Base-by-base conservation (phyloP, 495 filamentous ascomycete genomes). In the Penicilliopsis zonata region DNA sequence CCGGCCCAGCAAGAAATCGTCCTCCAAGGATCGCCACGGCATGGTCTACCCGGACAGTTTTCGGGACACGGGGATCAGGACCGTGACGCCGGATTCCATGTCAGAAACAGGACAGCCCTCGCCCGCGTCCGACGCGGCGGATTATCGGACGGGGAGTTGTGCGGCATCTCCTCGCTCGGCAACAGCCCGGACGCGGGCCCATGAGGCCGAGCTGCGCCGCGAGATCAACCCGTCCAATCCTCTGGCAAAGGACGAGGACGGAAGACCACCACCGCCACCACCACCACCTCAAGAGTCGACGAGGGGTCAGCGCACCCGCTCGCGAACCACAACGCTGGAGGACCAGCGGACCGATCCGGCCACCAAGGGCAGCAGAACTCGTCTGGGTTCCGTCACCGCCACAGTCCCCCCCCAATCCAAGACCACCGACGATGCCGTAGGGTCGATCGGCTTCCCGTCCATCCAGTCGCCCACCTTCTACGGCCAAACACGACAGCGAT, bases 21-120 rank as follows among this genome's bases (percentile, higher is more conserved):
- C 66, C 13, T 70, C 67, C 5, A 59, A 57, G 31, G 65, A 69
- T 35, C 63, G 65, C 19, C 64, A 67, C 45, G 67, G 64, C 25
- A 67, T 65, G 49, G 53, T 69, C 16, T 70, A 69, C 38, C 60
- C 65, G 17, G 67, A 70, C 33, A 66, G 53, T 30, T 69, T 69
- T 42, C 57, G 50, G 33, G 62, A 65, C 25, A 59, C 53, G 13
- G 57, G 50, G 30, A 65, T 67, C 40, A 55, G 62, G 36, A 61
- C 62, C 15, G 60, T 66, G 40, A 67, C 61, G 16, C 63, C 66
- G 31, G 67, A 69, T 37, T 55, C 63, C 22, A 34, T 35, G 22
- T 44, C 51, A 19, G 47, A 50, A 18, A 31, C 48, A 7, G 46
- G 40, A 19, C 57, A 59, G 26, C 46, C 62, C 21, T 60, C 57